These are phyloP conservation scores for Epipyxis sp. DNA, from an alignment of 108 stramenopile species.

Conservation along the genomic window DNA sequence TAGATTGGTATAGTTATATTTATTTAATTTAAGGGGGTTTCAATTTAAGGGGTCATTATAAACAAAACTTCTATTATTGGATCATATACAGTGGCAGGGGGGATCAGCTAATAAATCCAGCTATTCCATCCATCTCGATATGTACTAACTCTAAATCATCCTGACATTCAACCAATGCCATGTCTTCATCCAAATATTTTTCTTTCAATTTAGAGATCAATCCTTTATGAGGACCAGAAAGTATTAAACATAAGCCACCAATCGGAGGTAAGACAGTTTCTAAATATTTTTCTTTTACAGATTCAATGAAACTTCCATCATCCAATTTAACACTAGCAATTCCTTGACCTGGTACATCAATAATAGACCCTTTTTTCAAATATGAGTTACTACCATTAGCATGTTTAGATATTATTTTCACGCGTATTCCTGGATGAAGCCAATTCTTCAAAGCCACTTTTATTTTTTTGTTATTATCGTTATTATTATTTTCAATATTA, in stretches of 20 bases:
- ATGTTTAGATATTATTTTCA: background rate
- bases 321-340: background rate
- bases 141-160: background rate
- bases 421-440: background rate
- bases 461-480: too few species aligned
- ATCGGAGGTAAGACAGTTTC: background rate
- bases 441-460: too few species aligned
- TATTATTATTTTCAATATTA: background rate
- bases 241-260: background rate
- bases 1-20: too few species aligned
- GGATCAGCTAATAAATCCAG: background rate
- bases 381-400: background rate
- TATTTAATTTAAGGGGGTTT: too few species aligned
- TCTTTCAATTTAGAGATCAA: background rate
- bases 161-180: background rate
- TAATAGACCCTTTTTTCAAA: background rate
- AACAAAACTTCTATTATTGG: too few species aligned
- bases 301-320: background rate
- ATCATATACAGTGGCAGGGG: too few species aligned
- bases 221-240: background rate
- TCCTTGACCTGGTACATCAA: background rate
- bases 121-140: background rate
- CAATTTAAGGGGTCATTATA: too few species aligned
- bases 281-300: slow-evolving; percentile 14
- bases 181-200: background rate